Conservation (phyloP, 2,329 filamentous ascomycete genomes). For the Trichoderma gracile region DNA sequence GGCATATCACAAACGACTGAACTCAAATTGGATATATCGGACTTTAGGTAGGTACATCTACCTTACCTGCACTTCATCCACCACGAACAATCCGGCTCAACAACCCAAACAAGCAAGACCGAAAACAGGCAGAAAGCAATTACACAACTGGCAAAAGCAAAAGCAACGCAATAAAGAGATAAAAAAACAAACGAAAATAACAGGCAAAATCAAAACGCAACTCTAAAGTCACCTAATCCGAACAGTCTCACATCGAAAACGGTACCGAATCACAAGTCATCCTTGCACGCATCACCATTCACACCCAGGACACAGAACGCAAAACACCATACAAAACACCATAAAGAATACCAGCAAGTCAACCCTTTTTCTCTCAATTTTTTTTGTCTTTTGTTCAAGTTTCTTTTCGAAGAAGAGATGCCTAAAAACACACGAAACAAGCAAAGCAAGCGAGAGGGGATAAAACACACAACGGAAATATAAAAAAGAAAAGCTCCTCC, state of each 20-base stretch:
- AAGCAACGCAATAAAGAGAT: not conserved
- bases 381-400: slow-evolving; percentile 4
- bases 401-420: slow-evolving; percentile 20
- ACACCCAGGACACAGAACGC: not conserved
- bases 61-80: not conserved
- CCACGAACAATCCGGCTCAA: not conserved
- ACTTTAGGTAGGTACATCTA: too few relatives aligned
- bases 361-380: not conserved
- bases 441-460: not conserved
- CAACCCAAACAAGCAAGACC: not conserved
- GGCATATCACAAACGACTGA: not conserved
- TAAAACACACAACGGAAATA: not conserved
- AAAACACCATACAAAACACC: too few relatives aligned
- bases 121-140: not conserved
- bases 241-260: not conserved
- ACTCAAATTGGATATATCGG: slow-evolving; percentile 13
- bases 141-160: not conserved
- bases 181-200: not conserved
- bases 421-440: not conserved
- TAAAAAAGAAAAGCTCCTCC: slow-evolving; percentile 4
- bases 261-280: not conserved
- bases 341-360: not conserved
- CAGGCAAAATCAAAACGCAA: not conserved
- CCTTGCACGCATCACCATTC: slow-evolving; percentile 10
- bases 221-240: not conserved